Evolutionary conservation across 2,329 filamentous ascomycete genomes (phyloP), one percentile per base, ranked within the genome.

Genomic region (Fusarium sp.): DNA sequence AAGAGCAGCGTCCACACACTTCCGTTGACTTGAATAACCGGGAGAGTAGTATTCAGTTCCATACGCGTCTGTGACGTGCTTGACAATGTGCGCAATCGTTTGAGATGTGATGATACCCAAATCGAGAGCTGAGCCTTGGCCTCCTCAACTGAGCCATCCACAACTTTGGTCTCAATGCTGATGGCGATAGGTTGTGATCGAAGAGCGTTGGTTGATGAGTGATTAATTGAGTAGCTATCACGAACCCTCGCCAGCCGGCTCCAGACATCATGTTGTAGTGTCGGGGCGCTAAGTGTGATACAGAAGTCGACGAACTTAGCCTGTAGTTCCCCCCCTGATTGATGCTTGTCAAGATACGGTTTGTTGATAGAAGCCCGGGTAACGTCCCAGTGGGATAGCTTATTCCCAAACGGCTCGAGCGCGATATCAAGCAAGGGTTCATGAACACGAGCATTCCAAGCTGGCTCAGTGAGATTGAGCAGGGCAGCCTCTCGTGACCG

Each of bases 121-220:
- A 64, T 39, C 16, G 34, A 39, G 18, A 68, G 43, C 34, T 64
- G 66, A 5, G 60, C 59, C 43, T 60, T 64, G 6, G 23, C 54
- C 14, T 64, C 60, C 11, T 68, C 23, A 3, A 11, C 27, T n/a
- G 35, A 60, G 2, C 60, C 60, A 14, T 11, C 66, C 1, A 16
- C 32, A 5, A 34, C 34, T 34, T 68, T 68, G 10, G 54, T 68
- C 43, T 64, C 60, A 25, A 68, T 64, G 60, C 66, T 68, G 16
- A 68, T 37, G 41, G 66, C 66, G n/a, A 68, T 68, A 23, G 66
- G 66, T 14, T 43, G 60, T n/a, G 45, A 18, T 18, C 66, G 60
- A 41, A 68, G 59, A 4, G 60, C 60, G 6, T 35, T 32, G 3
- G 59, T 59, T 16, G 66, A 68, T 5, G 60, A 64, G 27, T 64